Evolutionary conservation across 495 filamentous ascomycete species (phyloP).

Genomic region (Usnea hakonensis): DNA sequence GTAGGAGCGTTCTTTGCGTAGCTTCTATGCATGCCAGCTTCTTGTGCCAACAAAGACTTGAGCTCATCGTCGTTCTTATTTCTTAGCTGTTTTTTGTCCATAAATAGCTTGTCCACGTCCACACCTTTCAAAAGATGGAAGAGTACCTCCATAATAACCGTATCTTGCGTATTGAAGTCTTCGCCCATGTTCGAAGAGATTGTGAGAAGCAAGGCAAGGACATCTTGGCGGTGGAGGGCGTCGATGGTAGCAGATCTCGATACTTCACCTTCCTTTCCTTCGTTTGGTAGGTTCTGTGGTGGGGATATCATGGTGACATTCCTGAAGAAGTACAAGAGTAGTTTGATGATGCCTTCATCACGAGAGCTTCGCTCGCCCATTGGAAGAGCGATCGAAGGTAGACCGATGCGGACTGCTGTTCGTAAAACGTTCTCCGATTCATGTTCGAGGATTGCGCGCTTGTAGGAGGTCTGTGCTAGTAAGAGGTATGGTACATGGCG

Average conservation of each 20-base stretch:
- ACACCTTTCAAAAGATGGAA: conserved; percentile 90
- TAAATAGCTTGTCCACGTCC: conserved; percentile 76
- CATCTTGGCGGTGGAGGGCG: conserved; percentile 82
- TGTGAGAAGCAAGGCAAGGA: conserved; percentile 74
- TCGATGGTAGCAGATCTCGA: conserved; percentile 82
- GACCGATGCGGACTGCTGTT: conserved; percentile 66
- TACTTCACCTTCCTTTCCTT: conserved; percentile 79
- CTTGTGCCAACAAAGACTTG: conserved; percentile 61
- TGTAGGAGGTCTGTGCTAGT: conserved; percentile 81
- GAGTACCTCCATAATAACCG: conserved; percentile 76
- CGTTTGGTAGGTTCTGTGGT: conserved; percentile 48
- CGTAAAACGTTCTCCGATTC: conserved; percentile 68
- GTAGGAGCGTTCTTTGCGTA: conserved; percentile 76
- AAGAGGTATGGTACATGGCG: conserved; percentile 83
- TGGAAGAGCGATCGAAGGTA: conserved; percentile 79
- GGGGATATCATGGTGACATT: conserved; percentile 81
- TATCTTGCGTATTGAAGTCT: conserved; percentile 83
- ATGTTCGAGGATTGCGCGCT: conserved; percentile 75
- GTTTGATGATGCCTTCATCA: conserved; percentile 89
- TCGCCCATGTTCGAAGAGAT: conserved; percentile 85
- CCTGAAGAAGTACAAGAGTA: conserved; percentile 79
- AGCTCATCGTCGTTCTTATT: conserved; percentile 67
- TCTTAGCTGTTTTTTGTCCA: conserved; percentile 62
- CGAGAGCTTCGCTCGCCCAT: conserved; percentile 66
- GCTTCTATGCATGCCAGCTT: conserved; percentile 68